phyloP scores from a whole-genome alignment of 1,139 yeast species.

The Hanseniaspora gamundiae region DNA sequence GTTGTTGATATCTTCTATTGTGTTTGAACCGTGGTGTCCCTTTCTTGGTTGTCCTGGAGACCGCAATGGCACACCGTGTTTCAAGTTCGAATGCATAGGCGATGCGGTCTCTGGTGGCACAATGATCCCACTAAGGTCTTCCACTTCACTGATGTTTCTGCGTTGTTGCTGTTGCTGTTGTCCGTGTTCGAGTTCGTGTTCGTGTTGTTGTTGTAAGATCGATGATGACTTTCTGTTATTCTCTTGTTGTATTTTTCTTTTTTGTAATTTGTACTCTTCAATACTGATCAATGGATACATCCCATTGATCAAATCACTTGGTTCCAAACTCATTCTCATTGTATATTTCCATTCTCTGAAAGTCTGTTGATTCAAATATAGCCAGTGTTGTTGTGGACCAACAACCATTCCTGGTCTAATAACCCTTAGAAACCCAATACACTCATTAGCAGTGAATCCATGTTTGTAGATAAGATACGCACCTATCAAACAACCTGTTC shows the following conservation, averaged over 20 bases:
- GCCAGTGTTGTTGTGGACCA: slow-evolving; percentile 99
- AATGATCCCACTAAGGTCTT: slow-evolving; percentile 13
- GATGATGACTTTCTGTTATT: no score
- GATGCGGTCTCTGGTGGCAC: slow-evolving; percentile 36
- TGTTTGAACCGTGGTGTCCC: slow-evolving; percentile 29
- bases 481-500: slow-evolving; percentile 96
- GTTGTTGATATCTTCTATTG: slow-evolving; percentile 21
- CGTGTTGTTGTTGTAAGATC: background rate
- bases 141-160: slow-evolving; percentile 10
- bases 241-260: slow-evolving; percentile 14
- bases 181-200: background rate
- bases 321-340: slow-evolving; percentile 50
- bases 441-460: slow-evolving; percentile 94
- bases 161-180: background rate
- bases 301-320: slow-evolving; percentile 69
- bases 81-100: slow-evolving; percentile 44
- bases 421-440: slow-evolving; percentile 93
- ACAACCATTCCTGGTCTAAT: slow-evolving; percentile 98
- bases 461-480: slow-evolving; percentile 93
- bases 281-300: slow-evolving; percentile 54
- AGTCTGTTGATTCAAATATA: slow-evolving; percentile 88
- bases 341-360: slow-evolving; percentile 94
- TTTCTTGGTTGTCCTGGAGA: slow-evolving; percentile 98
- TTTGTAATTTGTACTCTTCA: slow-evolving; percentile 37
- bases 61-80: slow-evolving; percentile 73